These are phyloP conservation scores for Tylopilus intermedius DNA, from an alignment of 768 basidiomycete species.

Conservation along the genomic window DNA sequence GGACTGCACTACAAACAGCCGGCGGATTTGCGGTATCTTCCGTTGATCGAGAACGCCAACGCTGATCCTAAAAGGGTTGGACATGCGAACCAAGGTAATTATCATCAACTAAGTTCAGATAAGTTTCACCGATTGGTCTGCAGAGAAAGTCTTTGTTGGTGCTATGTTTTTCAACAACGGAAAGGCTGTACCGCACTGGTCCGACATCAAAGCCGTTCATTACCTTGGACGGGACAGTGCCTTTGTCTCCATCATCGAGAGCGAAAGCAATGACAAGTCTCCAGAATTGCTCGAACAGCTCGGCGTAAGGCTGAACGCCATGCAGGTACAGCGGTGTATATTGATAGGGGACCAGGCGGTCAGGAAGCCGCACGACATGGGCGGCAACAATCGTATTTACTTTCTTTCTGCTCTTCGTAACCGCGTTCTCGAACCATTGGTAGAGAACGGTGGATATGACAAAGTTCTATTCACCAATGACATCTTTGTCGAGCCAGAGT, in stretches of 20 bases:
- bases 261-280: constrained; percentile 23
- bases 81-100: constrained; percentile 13
- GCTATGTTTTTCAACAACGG: constrained; percentile 40
- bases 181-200: constrained; percentile 37
- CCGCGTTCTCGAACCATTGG: constrained; percentile 38
- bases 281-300: constrained; percentile 10
- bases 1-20: constrained; percentile 1
- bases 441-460: constrained; percentile 33
- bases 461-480: constrained; percentile 42
- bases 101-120: no score
- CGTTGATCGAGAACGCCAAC: constrained; percentile 13
- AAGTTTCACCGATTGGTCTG: background rate
- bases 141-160: constrained; percentile 17
- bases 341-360: constrained; percentile 8
- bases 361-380: constrained; percentile 4
- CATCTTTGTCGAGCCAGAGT: constrained; percentile 37
- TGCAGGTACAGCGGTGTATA: constrained; percentile 14
- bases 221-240: constrained; percentile 41
- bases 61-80: constrained; percentile 11
- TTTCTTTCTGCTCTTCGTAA: constrained; percentile 33
- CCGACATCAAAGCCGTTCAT: constrained; percentile 29
- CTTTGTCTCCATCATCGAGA: constrained; percentile 41
- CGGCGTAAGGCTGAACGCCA: constrained; percentile 4
- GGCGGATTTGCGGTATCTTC: constrained; percentile 12
- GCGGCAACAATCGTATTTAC: background rate